These are phyloP conservation scores for Cochlearia excelsa DNA, from an alignment of 345 rosid genomes.

Conservation along the genomic window DNA sequence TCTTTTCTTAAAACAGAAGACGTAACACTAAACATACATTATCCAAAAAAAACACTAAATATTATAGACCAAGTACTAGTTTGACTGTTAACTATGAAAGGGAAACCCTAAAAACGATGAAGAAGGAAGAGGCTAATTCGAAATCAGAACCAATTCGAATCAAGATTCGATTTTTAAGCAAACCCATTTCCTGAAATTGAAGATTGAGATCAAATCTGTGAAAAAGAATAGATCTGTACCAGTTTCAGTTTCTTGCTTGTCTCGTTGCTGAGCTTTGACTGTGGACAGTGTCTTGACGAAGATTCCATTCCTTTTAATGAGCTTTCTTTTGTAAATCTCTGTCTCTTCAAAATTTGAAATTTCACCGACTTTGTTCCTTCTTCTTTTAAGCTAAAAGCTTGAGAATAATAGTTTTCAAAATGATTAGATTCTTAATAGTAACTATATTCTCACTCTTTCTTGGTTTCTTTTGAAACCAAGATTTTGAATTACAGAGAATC, in stretches of 20 bases:
- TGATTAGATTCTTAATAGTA: constrained; percentile 31
- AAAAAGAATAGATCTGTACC: constrained; percentile 5
- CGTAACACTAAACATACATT: constrained; percentile 8
- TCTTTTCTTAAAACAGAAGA: constrained; percentile 12
- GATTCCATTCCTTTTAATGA: constrained; percentile 3
- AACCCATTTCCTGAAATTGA: constrained; percentile 21
- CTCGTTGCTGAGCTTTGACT: background rate
- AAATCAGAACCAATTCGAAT: constrained; percentile 3
- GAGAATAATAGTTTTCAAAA: constrained; percentile 21
- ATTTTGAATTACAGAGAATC: background rate
- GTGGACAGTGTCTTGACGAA: constrained; percentile 3
- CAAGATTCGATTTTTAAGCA: constrained; percentile 17
- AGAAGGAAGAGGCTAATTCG: background rate
- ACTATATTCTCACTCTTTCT: constrained; percentile 21
- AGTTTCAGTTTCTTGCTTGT: constrained; percentile 13
- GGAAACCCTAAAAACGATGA: constrained; percentile 4
- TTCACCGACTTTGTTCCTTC: background rate
- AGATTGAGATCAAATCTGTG: background rate
- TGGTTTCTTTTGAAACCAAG: too few species aligned
- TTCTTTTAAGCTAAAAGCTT: background rate
- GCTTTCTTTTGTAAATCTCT: background rate
- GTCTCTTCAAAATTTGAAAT: constrained; percentile 28
- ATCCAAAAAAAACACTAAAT: too few species aligned
- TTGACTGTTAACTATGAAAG: constrained; percentile 23
- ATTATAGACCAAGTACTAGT: constrained; percentile 5